Base-by-base conservation (phyloP, 805 yeast species). In the Clavispora phyllophila region DNA sequence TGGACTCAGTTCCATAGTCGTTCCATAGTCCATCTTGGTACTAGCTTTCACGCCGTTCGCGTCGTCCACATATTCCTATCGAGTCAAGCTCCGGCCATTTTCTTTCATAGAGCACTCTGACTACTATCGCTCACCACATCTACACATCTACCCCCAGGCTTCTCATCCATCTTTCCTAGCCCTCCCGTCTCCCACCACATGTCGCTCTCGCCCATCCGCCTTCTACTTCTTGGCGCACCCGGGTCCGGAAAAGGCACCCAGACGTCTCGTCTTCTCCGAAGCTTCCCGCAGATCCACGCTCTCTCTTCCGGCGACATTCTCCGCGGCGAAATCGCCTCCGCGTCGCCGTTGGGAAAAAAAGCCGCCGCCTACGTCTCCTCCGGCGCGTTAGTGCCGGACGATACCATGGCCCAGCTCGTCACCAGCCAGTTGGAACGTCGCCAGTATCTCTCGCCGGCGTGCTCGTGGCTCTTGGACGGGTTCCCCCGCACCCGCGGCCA, bases 231-330 rank as follows among this genome's bases (percentile, higher is more conserved):
- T 20, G 97, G 97, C 3, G 96, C 97, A 0, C 98, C 98, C 0
- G 98, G 98, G 0, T 76, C 96, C 1, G 98, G 98, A 1, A 90
- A 90, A 59, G 97, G 97, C 1, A 90, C 98, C 0, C 86, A 84
- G 51, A 84, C 96, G 0, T 65, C 84, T 2, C 72, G 81, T 45
- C 67, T 90, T 4, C 60, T 83, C 45, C 73, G 76, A 40, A 62
- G 66, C 32, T 73, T 81, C 44, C 75, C 84, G 2, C 53, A 58
- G 4, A 61, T 90, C 18, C 60, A 71, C 12, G 68, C 91, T 0
- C 63, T 91, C 8, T 81, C 96, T 1, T 83, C 95, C 0, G 98
- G 98, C 2, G 96, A 90, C 62, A 65, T 88, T 5, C 66, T 90
- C 35, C 74, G 98, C 48, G 63, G 66, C 29, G 84, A 89, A 54